A percentile compares a stretch with the other conserved stretches of the same genome.
Evolutionary conservation across 345 rosid genomes (phyloP).

Genomic region (Bruguiera parviflora): DNA sequence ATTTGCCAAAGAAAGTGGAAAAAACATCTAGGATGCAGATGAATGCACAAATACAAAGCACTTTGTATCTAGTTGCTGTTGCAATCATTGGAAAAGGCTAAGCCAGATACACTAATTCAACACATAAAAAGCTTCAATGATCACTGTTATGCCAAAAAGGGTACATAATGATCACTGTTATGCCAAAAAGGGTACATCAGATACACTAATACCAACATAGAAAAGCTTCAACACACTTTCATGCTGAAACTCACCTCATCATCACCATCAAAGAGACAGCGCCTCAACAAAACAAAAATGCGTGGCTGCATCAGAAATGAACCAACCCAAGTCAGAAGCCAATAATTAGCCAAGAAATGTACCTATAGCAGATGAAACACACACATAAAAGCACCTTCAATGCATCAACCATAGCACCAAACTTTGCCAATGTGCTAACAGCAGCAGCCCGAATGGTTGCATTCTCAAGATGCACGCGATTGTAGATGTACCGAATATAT

Average conservation of each 20-base stretch:
- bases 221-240: background rate
- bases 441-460: slow-evolving; percentile 97
- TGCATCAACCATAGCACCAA: slow-evolving; percentile 85
- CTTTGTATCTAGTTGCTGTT: too few relatives aligned
- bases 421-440: slow-evolving; percentile 91
- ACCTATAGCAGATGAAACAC: background rate
- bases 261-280: slow-evolving; percentile 90
- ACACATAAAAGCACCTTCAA: slow-evolving; percentile 54
- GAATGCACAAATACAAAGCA: too few relatives aligned
- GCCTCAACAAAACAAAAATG: slow-evolving; percentile 74
- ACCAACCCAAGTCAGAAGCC: slow-evolving; percentile 10
- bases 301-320: slow-evolving; percentile 60
- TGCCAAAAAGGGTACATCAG: too few relatives aligned
- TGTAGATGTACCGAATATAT: slow-evolving; percentile 90
- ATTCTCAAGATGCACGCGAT: slow-evolving; percentile 96
- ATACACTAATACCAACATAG: too few relatives aligned
- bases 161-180: too few relatives aligned
- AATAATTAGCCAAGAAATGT: background rate
- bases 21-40: too few relatives aligned
- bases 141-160: too few relatives aligned
- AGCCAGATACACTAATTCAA: too few relatives aligned
- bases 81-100: too few relatives aligned
- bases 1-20: too few relatives aligned
- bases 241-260: slow-evolving; percentile 69
- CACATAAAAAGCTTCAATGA: too few relatives aligned